Percentiles rank a stretch among this genome's conserved stretches.
phyloP scores from a whole-genome alignment of 805 yeast species.

The Saccharomycopsis javanensis region DNA sequence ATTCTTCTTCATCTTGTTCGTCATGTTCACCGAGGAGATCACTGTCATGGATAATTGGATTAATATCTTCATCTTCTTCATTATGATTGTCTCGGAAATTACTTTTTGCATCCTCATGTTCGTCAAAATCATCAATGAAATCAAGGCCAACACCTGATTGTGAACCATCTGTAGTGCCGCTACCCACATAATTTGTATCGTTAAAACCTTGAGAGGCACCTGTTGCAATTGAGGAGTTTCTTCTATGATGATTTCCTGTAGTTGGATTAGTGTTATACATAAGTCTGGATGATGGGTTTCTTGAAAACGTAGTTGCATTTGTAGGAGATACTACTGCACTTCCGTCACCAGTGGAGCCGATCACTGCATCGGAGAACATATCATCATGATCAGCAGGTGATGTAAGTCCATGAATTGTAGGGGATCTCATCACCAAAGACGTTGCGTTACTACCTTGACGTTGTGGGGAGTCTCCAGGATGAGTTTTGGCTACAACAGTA shows the following conservation, averaged over 20 bases:
- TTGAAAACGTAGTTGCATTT: conserved; percentile 7
- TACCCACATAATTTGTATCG: not conserved
- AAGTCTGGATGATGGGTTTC: conserved; percentile 16
- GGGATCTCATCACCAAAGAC: not conserved
- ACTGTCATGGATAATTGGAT: not conserved
- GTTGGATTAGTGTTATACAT: conserved; percentile 2
- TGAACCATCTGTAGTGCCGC: not conserved
- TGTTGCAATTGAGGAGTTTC: not conserved
- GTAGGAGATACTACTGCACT: conserved; percentile 6
- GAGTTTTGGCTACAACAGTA: conserved; percentile 16
- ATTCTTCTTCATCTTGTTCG: conserved; percentile 8
- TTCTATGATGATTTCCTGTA: conserved; percentile 1
- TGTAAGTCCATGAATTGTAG: not conserved
- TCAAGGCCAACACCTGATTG: not conserved
- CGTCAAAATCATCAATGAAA: not conserved
- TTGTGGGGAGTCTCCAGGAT: conserved; percentile 10
- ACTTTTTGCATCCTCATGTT: not conserved
- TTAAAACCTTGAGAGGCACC: not conserved
- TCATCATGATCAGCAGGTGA: conserved; percentile 5
- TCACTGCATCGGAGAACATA: conserved; percentile 7
- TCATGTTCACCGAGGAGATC: conserved; percentile 8
- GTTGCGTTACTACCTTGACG: conserved; percentile 8
- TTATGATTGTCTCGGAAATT: not conserved
- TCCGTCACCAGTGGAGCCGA: conserved; percentile 19
- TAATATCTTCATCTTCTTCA: not conserved